Evolutionary conservation across 192 early-diverging fungal genomes (phyloP).

Genomic region (Coemansia pectinata): DNA sequence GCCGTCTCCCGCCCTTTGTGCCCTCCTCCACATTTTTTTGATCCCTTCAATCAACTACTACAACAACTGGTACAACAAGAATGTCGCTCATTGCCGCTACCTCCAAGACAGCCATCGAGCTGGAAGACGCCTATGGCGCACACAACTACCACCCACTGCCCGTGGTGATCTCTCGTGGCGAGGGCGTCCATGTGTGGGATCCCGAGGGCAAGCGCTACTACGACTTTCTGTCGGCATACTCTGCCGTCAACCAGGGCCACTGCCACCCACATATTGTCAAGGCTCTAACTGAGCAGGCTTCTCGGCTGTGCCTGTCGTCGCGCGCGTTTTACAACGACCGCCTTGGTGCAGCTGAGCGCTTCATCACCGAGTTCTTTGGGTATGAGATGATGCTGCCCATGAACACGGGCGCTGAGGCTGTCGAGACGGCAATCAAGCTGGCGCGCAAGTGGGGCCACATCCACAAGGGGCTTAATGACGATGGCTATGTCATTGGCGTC

Average conservation of each 20-base stretch:
- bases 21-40: not conserved
- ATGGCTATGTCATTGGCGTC: slow-evolving; percentile 81
- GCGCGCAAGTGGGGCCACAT: slow-evolving; percentile 96
- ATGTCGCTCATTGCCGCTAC: slow-evolving; percentile 13
- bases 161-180: slow-evolving; percentile 82
- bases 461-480: slow-evolving; percentile 82
- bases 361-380: slow-evolving; percentile 90
- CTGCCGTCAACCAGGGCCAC: slow-evolving; percentile 86
- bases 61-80: not conserved
- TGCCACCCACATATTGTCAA: slow-evolving; percentile 94
- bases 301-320: slow-evolving; percentile 81
- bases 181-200: slow-evolving; percentile 94
- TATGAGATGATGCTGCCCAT: slow-evolving; percentile 98
- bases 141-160: slow-evolving; percentile 99
- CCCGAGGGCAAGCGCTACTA: slow-evolving; percentile 80
- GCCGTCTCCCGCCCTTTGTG: not conserved
- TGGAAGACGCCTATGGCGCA: slow-evolving; percentile 87
- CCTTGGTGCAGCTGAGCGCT: slow-evolving; percentile 89
- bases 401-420: slow-evolving; percentile 99
- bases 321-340: slow-evolving; percentile 97
- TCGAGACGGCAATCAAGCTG: slow-evolving; percentile 98
- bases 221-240: slow-evolving; percentile 81
- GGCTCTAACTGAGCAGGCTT: slow-evolving; percentile 88
- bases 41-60: not conserved
- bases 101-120: slow-evolving; percentile 60